Evolutionary conservation across 805 yeast species (phyloP), one percentile per base, ranked within the genome.

Genomic region (Tetrapisispora namnaoensis): DNA sequence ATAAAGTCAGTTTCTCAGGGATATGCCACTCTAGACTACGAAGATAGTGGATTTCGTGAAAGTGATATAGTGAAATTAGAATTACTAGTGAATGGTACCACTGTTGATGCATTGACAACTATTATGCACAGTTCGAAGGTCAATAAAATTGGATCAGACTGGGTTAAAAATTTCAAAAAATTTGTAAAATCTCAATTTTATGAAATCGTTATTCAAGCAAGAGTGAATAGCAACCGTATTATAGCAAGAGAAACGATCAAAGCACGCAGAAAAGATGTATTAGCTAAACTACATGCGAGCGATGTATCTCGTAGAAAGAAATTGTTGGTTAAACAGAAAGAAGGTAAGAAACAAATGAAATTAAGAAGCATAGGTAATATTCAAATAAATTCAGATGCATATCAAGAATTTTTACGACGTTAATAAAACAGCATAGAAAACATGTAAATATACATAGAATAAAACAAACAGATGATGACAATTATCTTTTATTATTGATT

Each of bases 181-280:
- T 89, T 77, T 59, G 71, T 91, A 44, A 74, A 81, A 52, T 82
- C 83, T 49, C 97, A 93, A 64, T 77, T 90, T 54, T 91, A 86
- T 60, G 98, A 91, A 65, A 95, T 93, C 27, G 82, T 89, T 14
- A 86, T 91, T 48, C 99, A 91, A 63, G 96, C 98, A 3, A 76
- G 78, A 55, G 90, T 91, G 14, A 84, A 83, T 51, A 84, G 82
- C 50, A 79, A 77, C 57, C 82, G 83, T 60, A 81, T 89, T 24
- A 73, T 91, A 9, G 96, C 98, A 1, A 72, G 99, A 53, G 96
- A 91, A 60, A 90, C 97, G 0, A 86, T 93, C 53, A 86, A 87
- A 63, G 98, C 98, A 6, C 79, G 87, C 62, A 73, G 96, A 51
- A 91, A 91, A 67, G 98, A 91, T 67, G 99, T 91, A n/a, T 73